These are phyloP conservation scores for Pleurotus ostreatus DNA, from an alignment of 768 basidiomycete genomes.

Conservation along the genomic window DNA sequence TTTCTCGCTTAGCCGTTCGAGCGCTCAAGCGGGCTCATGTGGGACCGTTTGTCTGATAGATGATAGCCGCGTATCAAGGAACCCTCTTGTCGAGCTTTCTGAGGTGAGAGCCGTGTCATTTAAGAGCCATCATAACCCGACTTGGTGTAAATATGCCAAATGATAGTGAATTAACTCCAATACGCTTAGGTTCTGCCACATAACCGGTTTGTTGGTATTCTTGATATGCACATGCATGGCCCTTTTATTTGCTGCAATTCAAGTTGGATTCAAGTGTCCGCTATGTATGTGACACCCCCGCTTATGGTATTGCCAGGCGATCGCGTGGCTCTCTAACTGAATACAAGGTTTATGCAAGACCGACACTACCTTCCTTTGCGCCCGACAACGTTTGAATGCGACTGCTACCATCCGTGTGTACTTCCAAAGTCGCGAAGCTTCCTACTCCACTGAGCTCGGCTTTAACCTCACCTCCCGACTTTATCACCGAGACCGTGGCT, in stretches of 20 bases:
- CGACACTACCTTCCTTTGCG: not conserved
- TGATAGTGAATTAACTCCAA: slow-evolving; percentile 74
- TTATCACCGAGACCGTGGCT: not conserved
- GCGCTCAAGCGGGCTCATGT: slow-evolving; percentile 66
- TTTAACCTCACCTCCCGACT: not conserved
- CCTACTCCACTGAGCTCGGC: not conserved
- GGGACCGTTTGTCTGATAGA: slow-evolving; percentile 63
- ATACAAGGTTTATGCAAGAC: not conserved
- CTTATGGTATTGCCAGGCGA: not conserved
- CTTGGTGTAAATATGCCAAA: slow-evolving; percentile 77
- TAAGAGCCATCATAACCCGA: slow-evolving; percentile 16
- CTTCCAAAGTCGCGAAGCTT: not conserved
- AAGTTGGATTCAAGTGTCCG: not conserved
- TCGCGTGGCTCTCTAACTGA: not conserved
- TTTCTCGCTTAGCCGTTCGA: slow-evolving; percentile 70
- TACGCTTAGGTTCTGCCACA: slow-evolving; percentile 66
- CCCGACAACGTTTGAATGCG: not conserved
- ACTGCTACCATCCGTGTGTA: not conserved
- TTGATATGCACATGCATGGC: slow-evolving; percentile 67
- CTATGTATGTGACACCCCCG: not conserved
- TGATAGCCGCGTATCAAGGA: slow-evolving; percentile 63
- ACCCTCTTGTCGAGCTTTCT: slow-evolving; percentile 69
- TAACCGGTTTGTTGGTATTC: slow-evolving; percentile 77
- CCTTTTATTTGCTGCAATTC: slow-evolving; percentile 30
- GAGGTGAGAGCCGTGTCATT: not conserved